phyloP scores from a whole-genome alignment of 1,139 yeast species.

The Saccharomycopsis phalli region DNA sequence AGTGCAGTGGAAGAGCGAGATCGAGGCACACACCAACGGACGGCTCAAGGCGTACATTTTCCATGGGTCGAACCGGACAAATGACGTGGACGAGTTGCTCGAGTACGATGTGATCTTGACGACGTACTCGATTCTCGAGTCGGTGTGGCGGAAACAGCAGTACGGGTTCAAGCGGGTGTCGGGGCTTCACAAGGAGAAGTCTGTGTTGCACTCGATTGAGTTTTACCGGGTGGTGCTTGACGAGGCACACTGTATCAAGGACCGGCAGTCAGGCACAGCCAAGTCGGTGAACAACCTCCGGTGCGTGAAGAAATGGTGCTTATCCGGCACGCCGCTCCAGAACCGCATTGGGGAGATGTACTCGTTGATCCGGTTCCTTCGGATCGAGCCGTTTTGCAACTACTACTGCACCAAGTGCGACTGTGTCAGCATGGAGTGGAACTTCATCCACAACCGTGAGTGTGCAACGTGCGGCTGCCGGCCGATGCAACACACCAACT shows the following conservation, averaged over 20 bases:
- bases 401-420: slow-evolving; percentile 90
- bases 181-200: slow-evolving; percentile 64
- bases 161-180: slow-evolving; percentile 73
- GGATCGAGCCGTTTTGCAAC: slow-evolving; percentile 75
- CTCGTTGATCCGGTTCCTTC: slow-evolving; percentile 76
- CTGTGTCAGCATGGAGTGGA: slow-evolving; percentile 76
- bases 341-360: slow-evolving; percentile 95
- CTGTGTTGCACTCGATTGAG: slow-evolving; percentile 63
- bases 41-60: slow-evolving; percentile 57
- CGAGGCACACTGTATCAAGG: slow-evolving; percentile 96
- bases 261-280: slow-evolving; percentile 86
- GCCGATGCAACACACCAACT: slow-evolving; percentile 91
- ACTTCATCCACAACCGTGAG: slow-evolving; percentile 67
- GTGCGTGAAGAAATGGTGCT: slow-evolving; percentile 76
- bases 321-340: slow-evolving; percentile 93
- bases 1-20: slow-evolving; percentile 96
- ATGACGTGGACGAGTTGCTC: slow-evolving; percentile 44
- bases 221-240: slow-evolving; percentile 88
- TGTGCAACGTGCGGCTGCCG: slow-evolving; percentile 86
- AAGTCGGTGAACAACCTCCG: slow-evolving; percentile 73
- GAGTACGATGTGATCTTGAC: slow-evolving; percentile 79
- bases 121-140: slow-evolving; percentile 85
- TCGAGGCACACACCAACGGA: slow-evolving; percentile 72
- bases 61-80: slow-evolving; percentile 78
- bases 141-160: slow-evolving; percentile 72